Evolutionary conservation across 1,284 basidiomycete species (phyloP).

Genomic region (Apiotrichum montevideense): DNA sequence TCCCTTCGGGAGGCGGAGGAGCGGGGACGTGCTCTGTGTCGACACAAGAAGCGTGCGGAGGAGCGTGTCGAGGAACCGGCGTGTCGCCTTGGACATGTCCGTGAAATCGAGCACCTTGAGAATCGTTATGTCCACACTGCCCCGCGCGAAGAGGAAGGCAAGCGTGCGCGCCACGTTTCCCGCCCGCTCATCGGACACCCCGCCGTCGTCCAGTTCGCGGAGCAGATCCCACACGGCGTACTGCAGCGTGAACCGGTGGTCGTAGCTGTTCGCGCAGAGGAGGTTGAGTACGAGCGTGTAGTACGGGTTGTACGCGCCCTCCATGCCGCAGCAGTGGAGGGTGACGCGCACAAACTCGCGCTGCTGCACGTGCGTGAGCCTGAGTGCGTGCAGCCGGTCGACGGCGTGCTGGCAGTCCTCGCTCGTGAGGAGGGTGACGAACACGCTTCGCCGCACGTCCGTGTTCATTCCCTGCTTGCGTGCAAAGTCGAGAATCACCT

Average conservation of each 20-base stretch:
- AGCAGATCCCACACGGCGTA: slow-evolving; percentile 97
- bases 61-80: slow-evolving; percentile 62
- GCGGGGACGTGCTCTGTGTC: slow-evolving; percentile 65
- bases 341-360: slow-evolving; percentile 89
- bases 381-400: slow-evolving; percentile 73
- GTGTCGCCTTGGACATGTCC: slow-evolving; percentile 58
- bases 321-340: slow-evolving; percentile 88
- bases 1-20: slow-evolving; percentile 37
- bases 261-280: slow-evolving; percentile 48
- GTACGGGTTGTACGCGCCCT: slow-evolving; percentile 90
- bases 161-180: slow-evolving; percentile 63
- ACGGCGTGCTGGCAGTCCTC: slow-evolving; percentile 96
- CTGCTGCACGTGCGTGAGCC: slow-evolving; percentile 82
- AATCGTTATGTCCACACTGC: slow-evolving; percentile 62
- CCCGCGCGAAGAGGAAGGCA: slow-evolving; percentile 77
- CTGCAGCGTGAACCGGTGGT: slow-evolving; percentile 86
- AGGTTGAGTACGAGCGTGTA: slow-evolving; percentile 82
- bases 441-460: slow-evolving; percentile 82
- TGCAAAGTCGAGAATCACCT: slow-evolving; percentile 67
- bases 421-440: slow-evolving; percentile 87
- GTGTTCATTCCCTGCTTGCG: slow-evolving; percentile 98
- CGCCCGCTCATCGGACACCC: slow-evolving; percentile 7
- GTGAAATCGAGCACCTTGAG: slow-evolving; percentile 88
- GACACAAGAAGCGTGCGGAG: slow-evolving; percentile 63
- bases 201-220: slow-evolving; percentile 74